Conservation (phyloP, 2,329 filamentous ascomycete species). For the Lasiodiplodia hormozganensis region DNA sequence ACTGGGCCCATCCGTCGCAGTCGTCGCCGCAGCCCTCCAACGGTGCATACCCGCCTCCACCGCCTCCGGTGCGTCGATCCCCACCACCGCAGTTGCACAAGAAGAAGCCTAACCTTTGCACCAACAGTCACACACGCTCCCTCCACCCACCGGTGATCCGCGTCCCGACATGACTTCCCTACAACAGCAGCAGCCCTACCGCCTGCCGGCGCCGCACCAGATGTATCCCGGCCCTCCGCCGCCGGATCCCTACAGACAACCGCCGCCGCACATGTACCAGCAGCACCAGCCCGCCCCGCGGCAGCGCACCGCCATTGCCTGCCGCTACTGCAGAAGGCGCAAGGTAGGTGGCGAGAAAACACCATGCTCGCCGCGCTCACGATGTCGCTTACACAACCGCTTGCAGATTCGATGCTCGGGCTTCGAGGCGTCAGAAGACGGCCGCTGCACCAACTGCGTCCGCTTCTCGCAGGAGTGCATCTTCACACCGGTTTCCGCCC, state of each 20-base stretch:
- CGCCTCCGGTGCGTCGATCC: conserved; percentile 44
- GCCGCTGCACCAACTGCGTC: conserved; percentile 74
- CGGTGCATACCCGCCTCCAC: conserved; percentile 44
- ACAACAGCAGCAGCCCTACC: conserved; percentile 52
- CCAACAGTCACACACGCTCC: conserved; percentile 26
- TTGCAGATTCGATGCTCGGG: conserved; percentile 76
- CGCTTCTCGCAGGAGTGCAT: conserved; percentile 79
- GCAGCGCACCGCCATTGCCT: conserved; percentile 67
- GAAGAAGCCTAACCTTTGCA: conserved; percentile 29
- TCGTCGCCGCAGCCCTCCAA: conserved; percentile 42
- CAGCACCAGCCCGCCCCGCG: conserved; percentile 61
- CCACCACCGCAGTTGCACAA: conserved; percentile 31
- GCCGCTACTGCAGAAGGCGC: conserved; percentile 65
- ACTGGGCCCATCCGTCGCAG: conserved; percentile 28
- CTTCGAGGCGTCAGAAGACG: conserved; percentile 74
- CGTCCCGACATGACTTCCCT: conserved; percentile 54
- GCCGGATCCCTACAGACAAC: conserved; percentile 48
- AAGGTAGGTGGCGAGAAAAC: conserved; percentile 54
- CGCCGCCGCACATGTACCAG: conserved; percentile 49
- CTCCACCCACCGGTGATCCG: conserved; percentile 43
- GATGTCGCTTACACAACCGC: neutral
- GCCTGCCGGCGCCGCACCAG: conserved; percentile 54
- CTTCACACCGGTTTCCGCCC: conserved; percentile 77
- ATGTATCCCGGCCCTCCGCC: conserved; percentile 53
- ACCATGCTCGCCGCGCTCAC: neutral